phyloP scores from a whole-genome alignment of 768 basidiomycete species.

The Pleurotus salmoneostramineus region DNA sequence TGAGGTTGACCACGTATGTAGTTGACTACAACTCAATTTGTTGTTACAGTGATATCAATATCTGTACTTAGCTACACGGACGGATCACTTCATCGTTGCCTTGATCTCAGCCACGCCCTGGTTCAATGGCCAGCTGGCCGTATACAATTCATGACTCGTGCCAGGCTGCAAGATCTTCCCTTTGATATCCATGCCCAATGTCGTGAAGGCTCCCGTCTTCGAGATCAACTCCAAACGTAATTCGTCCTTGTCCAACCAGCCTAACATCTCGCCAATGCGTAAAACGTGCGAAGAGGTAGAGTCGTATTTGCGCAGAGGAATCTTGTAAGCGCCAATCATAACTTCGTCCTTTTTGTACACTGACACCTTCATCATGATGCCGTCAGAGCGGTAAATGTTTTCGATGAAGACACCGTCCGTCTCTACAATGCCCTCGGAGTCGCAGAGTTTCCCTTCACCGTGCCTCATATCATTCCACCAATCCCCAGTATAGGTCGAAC shows the following conservation, averaged over 20 bases:
- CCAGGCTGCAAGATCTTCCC: slow-evolving; percentile 3
- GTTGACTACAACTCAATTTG: too few relatives aligned
- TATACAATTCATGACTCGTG: neutral
- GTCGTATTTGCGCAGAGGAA: slow-evolving; percentile 4
- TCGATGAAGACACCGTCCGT: slow-evolving; percentile 9
- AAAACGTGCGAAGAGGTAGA: slow-evolving; percentile 2
- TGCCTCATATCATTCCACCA: slow-evolving; percentile 12
- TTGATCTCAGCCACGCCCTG: slow-evolving; percentile 1
- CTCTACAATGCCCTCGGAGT: neutral
- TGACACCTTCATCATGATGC: neutral
- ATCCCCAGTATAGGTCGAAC: slow-evolving; percentile 11
- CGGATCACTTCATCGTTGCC: neutral
- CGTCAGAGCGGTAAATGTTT: slow-evolving; percentile 1
- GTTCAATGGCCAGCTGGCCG: neutral
- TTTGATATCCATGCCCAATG: neutral
- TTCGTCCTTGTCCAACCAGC: slow-evolving; percentile 1
- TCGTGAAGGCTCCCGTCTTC: neutral
- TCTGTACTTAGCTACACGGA: too few relatives aligned
- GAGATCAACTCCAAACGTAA: slow-evolving; percentile 2
- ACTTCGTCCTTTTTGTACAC: neutral
- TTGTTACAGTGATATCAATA: too few relatives aligned
- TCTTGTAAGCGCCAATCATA: neutral
- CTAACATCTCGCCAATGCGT: slow-evolving; percentile 6
- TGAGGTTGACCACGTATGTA: too few relatives aligned
- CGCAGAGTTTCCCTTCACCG: slow-evolving; percentile 9